These are phyloP conservation scores for Plasmopara viticola DNA, from an alignment of 352 stramenopile species.

Conservation along the genomic window DNA sequence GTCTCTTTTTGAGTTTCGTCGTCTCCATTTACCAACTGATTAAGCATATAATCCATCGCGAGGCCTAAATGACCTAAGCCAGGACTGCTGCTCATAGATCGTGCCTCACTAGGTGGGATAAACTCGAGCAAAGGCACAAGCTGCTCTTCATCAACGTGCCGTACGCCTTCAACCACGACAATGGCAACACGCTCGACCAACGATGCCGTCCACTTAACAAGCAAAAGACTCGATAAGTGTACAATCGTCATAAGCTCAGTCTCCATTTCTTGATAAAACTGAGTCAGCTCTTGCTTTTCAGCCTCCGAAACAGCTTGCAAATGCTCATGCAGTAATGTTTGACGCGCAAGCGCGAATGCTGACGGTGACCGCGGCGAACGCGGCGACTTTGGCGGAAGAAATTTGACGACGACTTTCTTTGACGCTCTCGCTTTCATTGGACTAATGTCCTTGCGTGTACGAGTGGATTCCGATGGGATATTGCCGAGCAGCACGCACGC, in stretches of 20 bases:
- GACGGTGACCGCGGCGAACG: conserved; percentile 30
- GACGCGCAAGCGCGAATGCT: conserved; percentile 41
- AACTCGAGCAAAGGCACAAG: conserved; percentile 47
- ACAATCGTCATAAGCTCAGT: conserved; percentile 39
- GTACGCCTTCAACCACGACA: conserved; percentile 39
- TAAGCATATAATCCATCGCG: conserved; percentile 59
- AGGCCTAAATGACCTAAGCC: conserved; percentile 51
- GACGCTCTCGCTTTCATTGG: conserved; percentile 25
- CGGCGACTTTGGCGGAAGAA: conserved; percentile 30
- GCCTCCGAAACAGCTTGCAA: conserved; percentile 27
- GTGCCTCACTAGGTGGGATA: conserved; percentile 36
- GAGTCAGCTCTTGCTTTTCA: conserved; percentile 32
- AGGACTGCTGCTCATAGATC: conserved; percentile 38
- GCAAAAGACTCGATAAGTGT: conserved; percentile 31
- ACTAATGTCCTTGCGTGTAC: conserved; percentile 19
- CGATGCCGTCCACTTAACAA: conserved; percentile 49
- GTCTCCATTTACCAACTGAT: conserved; percentile 32
- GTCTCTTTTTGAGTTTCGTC: conserved; percentile 3
- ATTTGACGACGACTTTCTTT: conserved; percentile 14
- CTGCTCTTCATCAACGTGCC: conserved; percentile 51
- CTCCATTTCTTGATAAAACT: conserved; percentile 47
- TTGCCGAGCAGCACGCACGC: conserved; percentile 51
- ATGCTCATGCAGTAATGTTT: conserved; percentile 59
- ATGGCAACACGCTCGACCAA: conserved; percentile 32
- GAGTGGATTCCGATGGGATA: conserved; percentile 31